Evolutionary conservation across 371 early-diverging fungal species (phyloP).

Genomic region (Rhizomucor pusillus): DNA sequence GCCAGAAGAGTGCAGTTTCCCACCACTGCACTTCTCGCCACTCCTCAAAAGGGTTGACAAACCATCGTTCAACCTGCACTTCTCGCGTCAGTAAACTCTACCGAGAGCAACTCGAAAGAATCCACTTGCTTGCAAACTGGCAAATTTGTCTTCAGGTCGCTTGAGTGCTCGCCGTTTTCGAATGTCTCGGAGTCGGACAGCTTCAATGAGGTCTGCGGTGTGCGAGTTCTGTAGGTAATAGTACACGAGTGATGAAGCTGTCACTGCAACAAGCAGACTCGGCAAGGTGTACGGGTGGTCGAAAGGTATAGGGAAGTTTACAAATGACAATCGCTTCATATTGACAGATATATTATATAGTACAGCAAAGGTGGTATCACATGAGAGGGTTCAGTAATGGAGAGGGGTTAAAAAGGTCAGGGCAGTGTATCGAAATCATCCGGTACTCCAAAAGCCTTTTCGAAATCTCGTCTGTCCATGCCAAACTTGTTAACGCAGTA

Average conservation of each 20-base stretch:
- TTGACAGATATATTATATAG: constrained; percentile 9
- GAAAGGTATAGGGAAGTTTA: constrained; percentile 53
- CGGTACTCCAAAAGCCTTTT: constrained; percentile 71
- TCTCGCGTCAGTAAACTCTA: neutral
- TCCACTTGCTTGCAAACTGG: constrained; percentile 32
- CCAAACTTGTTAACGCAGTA: constrained; percentile 80
- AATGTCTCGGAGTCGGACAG: constrained; percentile 35
- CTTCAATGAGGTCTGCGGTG: constrained; percentile 39
- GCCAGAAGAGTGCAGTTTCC: constrained; percentile 48
- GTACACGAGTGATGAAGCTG: constrained; percentile 40
- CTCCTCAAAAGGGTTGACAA: constrained; percentile 63
- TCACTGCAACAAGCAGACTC: constrained; percentile 31
- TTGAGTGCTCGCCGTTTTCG: constrained; percentile 28
- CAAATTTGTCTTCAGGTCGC: constrained; percentile 39
- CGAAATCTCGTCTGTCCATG: constrained; percentile 70
- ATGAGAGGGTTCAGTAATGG: neutral
- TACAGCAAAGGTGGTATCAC: neutral
- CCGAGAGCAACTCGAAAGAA: neutral
- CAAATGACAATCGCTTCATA: constrained; percentile 41
- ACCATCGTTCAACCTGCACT: constrained; percentile 46
- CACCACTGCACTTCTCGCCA: constrained; percentile 47
- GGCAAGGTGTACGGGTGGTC: constrained; percentile 50
- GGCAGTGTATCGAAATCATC: constrained; percentile 79
- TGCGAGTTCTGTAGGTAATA: constrained; percentile 44
- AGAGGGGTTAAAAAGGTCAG: constrained; percentile 13